Percentiles rank a stretch among this genome's conserved stretches.
phyloP scores from a whole-genome alignment of 352 stramenopile species.

The Blastocystis sp. region DNA sequence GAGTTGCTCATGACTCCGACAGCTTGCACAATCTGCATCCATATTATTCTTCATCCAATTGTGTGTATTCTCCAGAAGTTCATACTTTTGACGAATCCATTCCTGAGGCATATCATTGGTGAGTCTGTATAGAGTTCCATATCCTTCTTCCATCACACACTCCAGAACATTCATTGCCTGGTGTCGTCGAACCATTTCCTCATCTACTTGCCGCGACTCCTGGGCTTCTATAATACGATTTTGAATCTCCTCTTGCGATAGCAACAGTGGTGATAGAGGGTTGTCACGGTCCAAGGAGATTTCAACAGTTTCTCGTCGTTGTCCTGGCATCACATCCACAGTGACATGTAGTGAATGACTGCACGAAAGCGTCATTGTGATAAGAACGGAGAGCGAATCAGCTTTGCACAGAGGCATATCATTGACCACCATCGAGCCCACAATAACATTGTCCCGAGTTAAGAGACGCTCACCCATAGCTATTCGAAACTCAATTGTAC shows the following conservation, averaged over 20 bases:
- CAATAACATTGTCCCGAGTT: neutral
- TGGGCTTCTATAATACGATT: neutral
- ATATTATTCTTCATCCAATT: slow-evolving; percentile 47
- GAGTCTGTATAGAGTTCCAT: neutral
- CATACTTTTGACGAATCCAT: slow-evolving; percentile 30
- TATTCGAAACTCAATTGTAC: neutral
- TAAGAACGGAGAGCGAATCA: neutral
- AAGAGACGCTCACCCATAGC: slow-evolving; percentile 37
- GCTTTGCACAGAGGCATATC: slow-evolving; percentile 5
- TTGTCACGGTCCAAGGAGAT: neutral
- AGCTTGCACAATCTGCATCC: slow-evolving; percentile 1
- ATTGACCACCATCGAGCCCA: neutral
- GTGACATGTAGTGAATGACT: neutral
- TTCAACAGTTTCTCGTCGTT: neutral
- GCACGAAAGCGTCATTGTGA: slow-evolving; percentile 8
- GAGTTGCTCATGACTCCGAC: slow-evolving; percentile 23
- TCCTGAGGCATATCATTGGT: neutral
- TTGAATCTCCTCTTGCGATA: neutral
- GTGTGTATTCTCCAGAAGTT: neutral
- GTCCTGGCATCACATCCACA: neutral
- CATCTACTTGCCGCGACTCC: neutral
- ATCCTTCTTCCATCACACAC: slow-evolving; percentile 37
- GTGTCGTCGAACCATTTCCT: slow-evolving; percentile 4
- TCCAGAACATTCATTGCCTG: slow-evolving; percentile 29
- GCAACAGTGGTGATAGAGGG: neutral